Percentiles rank a stretch among this genome's conserved stretches.
phyloP scores from a whole-genome alignment of 2,329 filamentous ascomycete genomes.

The Phyllosticta capitalensis region DNA sequence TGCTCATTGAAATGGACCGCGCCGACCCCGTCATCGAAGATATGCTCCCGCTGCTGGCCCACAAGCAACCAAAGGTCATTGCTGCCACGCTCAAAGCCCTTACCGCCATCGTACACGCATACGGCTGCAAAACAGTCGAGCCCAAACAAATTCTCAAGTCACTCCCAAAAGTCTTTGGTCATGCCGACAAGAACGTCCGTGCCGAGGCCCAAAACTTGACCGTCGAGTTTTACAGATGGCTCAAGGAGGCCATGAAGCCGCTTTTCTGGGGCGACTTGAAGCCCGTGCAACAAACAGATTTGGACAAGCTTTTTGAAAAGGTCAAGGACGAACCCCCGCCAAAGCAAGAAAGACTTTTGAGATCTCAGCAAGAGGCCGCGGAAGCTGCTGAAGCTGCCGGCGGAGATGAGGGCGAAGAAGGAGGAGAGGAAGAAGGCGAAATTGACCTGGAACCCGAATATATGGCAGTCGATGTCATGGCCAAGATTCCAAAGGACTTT shows the following conservation, averaged over 20 bases:
- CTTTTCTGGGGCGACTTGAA: constrained; percentile 96
- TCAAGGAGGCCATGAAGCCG: constrained; percentile 95
- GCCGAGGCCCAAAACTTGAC: constrained; percentile 86
- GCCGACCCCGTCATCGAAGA: constrained; percentile 83
- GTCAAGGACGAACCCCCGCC: constrained; percentile 78
- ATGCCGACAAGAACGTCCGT: constrained; percentile 96
- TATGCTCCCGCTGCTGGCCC: constrained; percentile 67
- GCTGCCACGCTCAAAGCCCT: constrained; percentile 66
- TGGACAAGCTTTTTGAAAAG: constrained; percentile 90
- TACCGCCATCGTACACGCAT: constrained; percentile 81
- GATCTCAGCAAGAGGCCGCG: constrained; percentile 78
- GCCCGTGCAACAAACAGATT: constrained; percentile 84
- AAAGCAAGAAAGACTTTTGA: constrained; percentile 81
- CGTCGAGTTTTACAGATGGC: constrained; percentile 92
- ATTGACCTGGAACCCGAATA: constrained; percentile 57
- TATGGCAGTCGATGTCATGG: constrained; percentile 77
- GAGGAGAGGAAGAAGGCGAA: constrained; percentile 57
- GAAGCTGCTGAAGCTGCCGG: constrained; percentile 56
- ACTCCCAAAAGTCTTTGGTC: constrained; percentile 83
- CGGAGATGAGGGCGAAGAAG: constrained; percentile 40
- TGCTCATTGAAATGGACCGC: constrained; percentile 85
- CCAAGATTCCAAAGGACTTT: constrained; percentile 74
- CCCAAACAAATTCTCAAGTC: constrained; percentile 84
- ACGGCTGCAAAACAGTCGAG: constrained; percentile 87
- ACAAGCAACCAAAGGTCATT: constrained; percentile 88